Percentiles rank a stretch among this genome's conserved stretches.
phyloP scores from a whole-genome alignment of 2,329 filamentous ascomycete species.

The Nectriaceae sp. region DNA sequence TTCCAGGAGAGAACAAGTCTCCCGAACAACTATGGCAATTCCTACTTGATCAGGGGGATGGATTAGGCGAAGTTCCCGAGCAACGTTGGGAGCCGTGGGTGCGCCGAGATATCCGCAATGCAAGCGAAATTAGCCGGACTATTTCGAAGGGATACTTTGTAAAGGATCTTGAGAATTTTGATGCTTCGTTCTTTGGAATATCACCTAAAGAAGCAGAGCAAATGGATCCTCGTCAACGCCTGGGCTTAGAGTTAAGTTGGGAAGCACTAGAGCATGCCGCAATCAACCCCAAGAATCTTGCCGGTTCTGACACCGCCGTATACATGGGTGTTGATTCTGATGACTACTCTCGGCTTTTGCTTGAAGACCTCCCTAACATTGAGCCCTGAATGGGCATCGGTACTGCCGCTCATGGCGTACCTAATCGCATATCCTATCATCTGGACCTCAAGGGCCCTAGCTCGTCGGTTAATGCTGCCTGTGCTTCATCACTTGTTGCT shows the following conservation, averaged over 20 bases:
- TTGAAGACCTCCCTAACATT: constrained; percentile 9
- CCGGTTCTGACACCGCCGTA: constrained; percentile 5
- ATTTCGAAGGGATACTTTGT: constrained; percentile 6
- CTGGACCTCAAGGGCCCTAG: constrained; percentile 2
- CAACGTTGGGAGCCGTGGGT: background rate
- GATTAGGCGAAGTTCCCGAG: background rate
- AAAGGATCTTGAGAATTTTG: constrained; percentile 9
- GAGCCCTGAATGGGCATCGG: constrained; percentile 10
- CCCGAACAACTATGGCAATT: constrained; percentile 7
- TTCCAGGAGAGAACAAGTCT: constrained; percentile 2
- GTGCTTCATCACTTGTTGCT: background rate
- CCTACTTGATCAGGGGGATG: background rate
- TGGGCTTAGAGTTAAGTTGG: constrained; percentile 4
- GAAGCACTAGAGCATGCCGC: constrained; percentile 8
- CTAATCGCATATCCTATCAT: constrained; percentile 2
- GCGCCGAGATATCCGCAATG: background rate
- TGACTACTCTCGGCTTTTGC: constrained; percentile 6
- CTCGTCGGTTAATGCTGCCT: constrained; percentile 1
- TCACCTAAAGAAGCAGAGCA: constrained; percentile 9
- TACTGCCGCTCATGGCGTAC: constrained; percentile 1
- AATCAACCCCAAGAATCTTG: constrained; percentile 1
- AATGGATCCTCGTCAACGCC: constrained; percentile 10
- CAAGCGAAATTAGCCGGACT: background rate
- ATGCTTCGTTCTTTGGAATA: constrained; percentile 9
- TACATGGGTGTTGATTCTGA: constrained; percentile 5